Base-by-base conservation (phyloP, 192 early-diverging fungal genomes). In the Linnemannia zychae region DNA sequence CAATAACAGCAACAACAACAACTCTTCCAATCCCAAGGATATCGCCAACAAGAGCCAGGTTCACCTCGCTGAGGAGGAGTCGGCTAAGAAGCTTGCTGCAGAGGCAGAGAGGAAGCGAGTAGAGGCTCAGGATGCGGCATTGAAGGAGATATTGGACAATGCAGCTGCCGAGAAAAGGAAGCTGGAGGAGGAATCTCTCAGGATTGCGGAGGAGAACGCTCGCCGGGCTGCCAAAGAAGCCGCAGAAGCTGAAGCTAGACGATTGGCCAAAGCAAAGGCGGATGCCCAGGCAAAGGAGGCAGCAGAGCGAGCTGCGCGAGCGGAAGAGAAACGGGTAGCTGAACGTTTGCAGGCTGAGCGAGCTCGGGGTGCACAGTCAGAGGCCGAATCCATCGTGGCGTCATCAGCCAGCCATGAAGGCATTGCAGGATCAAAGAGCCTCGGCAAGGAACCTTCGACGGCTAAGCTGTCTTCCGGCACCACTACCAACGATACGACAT, bases 81-180 rank as follows among this genome's bases (percentile, higher is more conserved):
- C 66, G 0, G 71, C 53, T n/a, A 71, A 49, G 75, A 76, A 71
- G 37, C n/a, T 72, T 16, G 37, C 65, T 0, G 74, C 71, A 28
- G 83, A 75, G 20, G 67, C 49, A 1, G 83, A 85, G 48, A 78
- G 70, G 20, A 74, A 85, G 40, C 68, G 83, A 16, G 12, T 85
- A n/a, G 77, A 73, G 31, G 83, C 83, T 13, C 67, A 79, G 50
- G 83, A 85, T 34, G 74, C 74, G 1, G 77, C 74, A 5, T 47
- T 85, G 40, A 85, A 85, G 48, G 83, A 85, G 24, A 85, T 85
- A 18, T 74, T 85, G 7, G 78, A 85, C 16, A 85, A 46, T 20
- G 83, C 83, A 7, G 83, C 83, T 11, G 83, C 83, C 1, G 83
- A 85, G 34, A 85, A 85, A 22, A 69, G 33, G 31, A 79, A 79